These are phyloP conservation scores for Mollisiaceae sp. DNA, from an alignment of 2,329 filamentous ascomycete species.

Conservation along the genomic window DNA sequence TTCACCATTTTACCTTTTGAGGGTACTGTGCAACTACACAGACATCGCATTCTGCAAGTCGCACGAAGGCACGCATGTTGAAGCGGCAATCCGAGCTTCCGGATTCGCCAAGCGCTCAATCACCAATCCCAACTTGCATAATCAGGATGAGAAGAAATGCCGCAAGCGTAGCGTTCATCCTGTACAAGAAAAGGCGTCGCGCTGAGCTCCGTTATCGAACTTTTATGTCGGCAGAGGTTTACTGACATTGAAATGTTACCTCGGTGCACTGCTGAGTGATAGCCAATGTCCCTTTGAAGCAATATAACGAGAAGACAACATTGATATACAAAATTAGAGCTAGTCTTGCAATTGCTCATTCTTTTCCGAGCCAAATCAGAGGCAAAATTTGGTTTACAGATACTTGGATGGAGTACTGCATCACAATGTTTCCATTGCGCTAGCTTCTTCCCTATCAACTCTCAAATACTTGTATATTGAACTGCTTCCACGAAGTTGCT, in stretches of 20 bases:
- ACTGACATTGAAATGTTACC: not conserved
- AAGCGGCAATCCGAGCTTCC: not conserved
- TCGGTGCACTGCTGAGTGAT: not conserved
- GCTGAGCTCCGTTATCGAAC: not conserved
- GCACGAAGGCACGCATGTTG: not conserved
- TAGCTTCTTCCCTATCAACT: not conserved
- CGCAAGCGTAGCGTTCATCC: not conserved
- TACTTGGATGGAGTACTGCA: too few relatives aligned
- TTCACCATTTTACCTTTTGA: not conserved
- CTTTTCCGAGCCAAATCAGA: not conserved
- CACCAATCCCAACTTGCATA: not conserved
- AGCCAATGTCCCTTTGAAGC: not conserved
- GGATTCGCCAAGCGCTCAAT: slow-evolving; percentile 1
- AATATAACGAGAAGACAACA: not conserved
- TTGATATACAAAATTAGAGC: not conserved
- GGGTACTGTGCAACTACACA: not conserved
- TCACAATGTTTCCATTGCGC: too few relatives aligned
- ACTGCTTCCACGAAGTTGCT: not conserved
- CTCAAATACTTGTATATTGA: not conserved
- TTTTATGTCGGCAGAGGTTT: not conserved
- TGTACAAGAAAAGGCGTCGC: not conserved
- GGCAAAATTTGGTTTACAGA: too few relatives aligned
- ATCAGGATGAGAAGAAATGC: not conserved
- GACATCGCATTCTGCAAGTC: not conserved
- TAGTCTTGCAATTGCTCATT: not conserved